Conservation (phyloP, 768 basidiomycete genomes). For the Pleurotus platypus region DNA sequence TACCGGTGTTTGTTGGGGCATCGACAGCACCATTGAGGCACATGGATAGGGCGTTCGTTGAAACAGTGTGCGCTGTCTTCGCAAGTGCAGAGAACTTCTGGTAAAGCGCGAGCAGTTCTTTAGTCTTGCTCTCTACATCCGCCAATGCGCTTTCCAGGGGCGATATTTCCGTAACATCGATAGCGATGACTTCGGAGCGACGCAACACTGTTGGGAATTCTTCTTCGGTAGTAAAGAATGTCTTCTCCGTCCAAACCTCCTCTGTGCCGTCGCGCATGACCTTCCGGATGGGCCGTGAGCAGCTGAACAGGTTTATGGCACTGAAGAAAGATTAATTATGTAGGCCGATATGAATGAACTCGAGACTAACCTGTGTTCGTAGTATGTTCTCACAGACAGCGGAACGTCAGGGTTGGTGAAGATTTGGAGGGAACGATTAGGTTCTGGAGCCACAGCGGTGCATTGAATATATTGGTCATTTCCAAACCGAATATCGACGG, state of each 20-base stretch:
- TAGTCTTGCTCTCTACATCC: slow-evolving; percentile 78
- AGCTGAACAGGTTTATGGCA: slow-evolving; percentile 81
- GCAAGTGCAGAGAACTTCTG: slow-evolving; percentile 74
- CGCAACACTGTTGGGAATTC: slow-evolving; percentile 89
- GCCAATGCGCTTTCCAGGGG: slow-evolving; percentile 80
- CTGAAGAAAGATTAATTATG: slow-evolving; percentile 31
- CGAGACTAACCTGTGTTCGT: slow-evolving; percentile 68
- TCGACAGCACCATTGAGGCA: slow-evolving; percentile 86
- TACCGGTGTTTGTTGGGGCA: slow-evolving; percentile 71
- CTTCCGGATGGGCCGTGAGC: slow-evolving; percentile 65
- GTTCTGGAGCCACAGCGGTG: slow-evolving; percentile 80
- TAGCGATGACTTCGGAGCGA: slow-evolving; percentile 78
- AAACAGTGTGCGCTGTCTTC: slow-evolving; percentile 67
- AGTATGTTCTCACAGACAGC: slow-evolving; percentile 75
- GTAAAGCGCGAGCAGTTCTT: slow-evolving; percentile 68
- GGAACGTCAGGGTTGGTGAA: slow-evolving; percentile 87
- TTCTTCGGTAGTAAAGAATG: slow-evolving; percentile 81
- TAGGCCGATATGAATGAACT: background rate
- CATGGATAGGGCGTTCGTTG: slow-evolving; percentile 83
- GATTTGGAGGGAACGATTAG: slow-evolving; percentile 70
- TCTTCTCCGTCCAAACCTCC: slow-evolving; percentile 88
- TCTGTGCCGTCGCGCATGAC: slow-evolving; percentile 60
- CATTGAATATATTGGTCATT: slow-evolving; percentile 87
- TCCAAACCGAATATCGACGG: slow-evolving; percentile 76
- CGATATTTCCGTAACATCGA: slow-evolving; percentile 73